Evolutionary conservation across 139 green algal species (phyloP).

Genomic region (Chlamydomonas incerta): DNA sequence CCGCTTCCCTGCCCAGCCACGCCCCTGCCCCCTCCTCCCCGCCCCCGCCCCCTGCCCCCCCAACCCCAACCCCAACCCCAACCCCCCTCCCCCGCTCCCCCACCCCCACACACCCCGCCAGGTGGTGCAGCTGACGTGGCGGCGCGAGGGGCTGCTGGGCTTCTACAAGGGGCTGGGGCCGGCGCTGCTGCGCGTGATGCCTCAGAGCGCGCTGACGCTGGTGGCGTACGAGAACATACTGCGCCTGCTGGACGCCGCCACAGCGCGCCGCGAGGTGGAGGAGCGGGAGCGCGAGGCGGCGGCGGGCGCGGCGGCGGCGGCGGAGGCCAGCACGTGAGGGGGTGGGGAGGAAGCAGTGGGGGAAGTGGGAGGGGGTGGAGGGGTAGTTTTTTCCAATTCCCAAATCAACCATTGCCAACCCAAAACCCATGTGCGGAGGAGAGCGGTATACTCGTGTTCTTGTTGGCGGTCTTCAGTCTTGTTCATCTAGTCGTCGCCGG

Average conservation of each 20-base stretch:
- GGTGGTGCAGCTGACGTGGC: constrained; percentile 62
- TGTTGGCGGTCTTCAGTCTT: no score
- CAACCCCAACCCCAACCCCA: no score
- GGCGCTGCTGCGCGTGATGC: constrained; percentile 82
- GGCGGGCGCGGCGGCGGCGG: neutral
- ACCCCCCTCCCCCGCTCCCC: neutral
- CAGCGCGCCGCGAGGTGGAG: neutral
- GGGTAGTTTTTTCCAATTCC: no score
- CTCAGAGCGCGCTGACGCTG: constrained; percentile 95
- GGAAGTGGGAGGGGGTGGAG: no score
- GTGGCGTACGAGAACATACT: constrained; percentile 92
- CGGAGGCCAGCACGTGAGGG: neutral
- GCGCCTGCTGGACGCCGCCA: constrained; percentile 45
- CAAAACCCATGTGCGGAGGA: no score
- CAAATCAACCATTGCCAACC: no score
- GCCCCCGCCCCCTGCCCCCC: no score
- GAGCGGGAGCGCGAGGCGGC: neutral
- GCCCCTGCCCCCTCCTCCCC: no score
- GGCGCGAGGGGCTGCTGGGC: constrained; percentile 83
- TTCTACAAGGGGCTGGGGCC: constrained; percentile 93
- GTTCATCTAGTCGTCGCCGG: no score
- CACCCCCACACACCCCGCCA: neutral
- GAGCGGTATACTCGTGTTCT: no score
- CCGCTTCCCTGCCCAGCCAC: no score
- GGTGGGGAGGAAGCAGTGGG: no score